phyloP scores from a whole-genome alignment of 768 basidiomycete genomes.

The Sarcodon sp. region DNA sequence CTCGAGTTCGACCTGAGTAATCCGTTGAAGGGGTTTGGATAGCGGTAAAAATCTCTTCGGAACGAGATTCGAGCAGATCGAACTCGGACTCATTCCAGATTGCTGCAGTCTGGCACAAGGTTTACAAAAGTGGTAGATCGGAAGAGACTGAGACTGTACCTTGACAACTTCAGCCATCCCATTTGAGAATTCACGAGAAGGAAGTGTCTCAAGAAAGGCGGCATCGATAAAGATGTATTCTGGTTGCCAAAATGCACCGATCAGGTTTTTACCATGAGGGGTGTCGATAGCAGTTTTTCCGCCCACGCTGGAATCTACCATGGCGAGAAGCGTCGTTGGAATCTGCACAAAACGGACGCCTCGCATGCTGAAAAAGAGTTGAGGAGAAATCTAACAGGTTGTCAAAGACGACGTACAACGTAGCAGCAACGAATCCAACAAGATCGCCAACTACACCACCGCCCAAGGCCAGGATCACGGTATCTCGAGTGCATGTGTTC shows the following conservation, averaged over 20 bases:
- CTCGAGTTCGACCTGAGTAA: slow-evolving; percentile 40
- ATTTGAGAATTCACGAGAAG: slow-evolving; percentile 89
- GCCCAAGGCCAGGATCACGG: slow-evolving; percentile 85
- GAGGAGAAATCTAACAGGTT: slow-evolving; percentile 1
- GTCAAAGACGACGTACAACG: slow-evolving; percentile 54
- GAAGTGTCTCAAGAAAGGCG: slow-evolving; percentile 89
- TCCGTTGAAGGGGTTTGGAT: slow-evolving; percentile 60
- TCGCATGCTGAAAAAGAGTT: slow-evolving; percentile 61
- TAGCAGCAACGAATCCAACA: slow-evolving; percentile 92
- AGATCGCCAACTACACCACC: slow-evolving; percentile 97
- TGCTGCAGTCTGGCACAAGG: slow-evolving; percentile 71
- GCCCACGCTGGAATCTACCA: slow-evolving; percentile 97
- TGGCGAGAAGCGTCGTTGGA: slow-evolving; percentile 90
- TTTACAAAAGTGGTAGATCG: background rate
- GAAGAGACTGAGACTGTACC: slow-evolving; percentile 29
- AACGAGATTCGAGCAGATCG: slow-evolving; percentile 72
- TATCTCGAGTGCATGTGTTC: slow-evolving; percentile 85
- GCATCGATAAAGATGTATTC: slow-evolving; percentile 96
- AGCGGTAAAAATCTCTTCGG: slow-evolving; percentile 76
- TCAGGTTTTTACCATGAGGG: slow-evolving; percentile 94
- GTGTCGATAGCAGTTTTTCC: slow-evolving; percentile 99
- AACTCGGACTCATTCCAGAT: slow-evolving; percentile 95
- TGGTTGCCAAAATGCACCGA: slow-evolving; percentile 98
- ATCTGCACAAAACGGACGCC: slow-evolving; percentile 93
- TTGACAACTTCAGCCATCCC: slow-evolving; percentile 99